phyloP scores from a whole-genome alignment of 2,329 filamentous ascomycete species.

The Capronia epimyces region DNA sequence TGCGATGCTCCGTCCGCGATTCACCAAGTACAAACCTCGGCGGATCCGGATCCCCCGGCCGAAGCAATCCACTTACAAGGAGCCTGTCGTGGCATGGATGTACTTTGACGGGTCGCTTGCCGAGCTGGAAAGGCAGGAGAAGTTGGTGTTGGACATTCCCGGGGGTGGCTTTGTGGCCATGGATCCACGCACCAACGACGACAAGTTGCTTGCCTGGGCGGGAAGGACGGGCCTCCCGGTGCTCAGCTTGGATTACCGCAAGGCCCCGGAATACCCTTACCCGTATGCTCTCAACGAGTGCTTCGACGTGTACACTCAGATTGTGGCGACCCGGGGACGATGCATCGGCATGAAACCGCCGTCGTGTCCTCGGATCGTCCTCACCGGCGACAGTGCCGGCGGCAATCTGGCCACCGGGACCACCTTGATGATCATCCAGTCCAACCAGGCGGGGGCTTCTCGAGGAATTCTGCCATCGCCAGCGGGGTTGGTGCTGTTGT shows the following conservation, averaged over 20 bases:
- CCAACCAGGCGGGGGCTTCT: slow-evolving; percentile 41
- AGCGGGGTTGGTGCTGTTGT: slow-evolving; percentile 76
- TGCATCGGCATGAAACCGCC: slow-evolving; percentile 70
- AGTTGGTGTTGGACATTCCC: slow-evolving; percentile 80
- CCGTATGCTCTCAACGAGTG: slow-evolving; percentile 83
- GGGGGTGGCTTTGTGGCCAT: slow-evolving; percentile 96
- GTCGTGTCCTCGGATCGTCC: slow-evolving; percentile 60
- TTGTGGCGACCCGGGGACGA: slow-evolving; percentile 65
- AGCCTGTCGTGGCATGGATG: slow-evolving; percentile 79
- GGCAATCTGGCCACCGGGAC: slow-evolving; percentile 75
- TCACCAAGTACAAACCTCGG: slow-evolving; percentile 75
- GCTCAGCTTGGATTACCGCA: slow-evolving; percentile 83
- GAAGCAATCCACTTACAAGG: slow-evolving; percentile 69
- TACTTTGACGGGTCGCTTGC: slow-evolving; percentile 87
- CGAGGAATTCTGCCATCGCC: slow-evolving; percentile 63
- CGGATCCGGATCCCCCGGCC: slow-evolving; percentile 81
- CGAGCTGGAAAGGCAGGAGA: slow-evolving; percentile 68
- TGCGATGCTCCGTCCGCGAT: slow-evolving; percentile 66
- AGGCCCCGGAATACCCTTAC: slow-evolving; percentile 78
- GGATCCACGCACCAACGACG: slow-evolving; percentile 89
- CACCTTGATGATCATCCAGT: slow-evolving; percentile 84
- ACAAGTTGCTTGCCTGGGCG: slow-evolving; percentile 89
- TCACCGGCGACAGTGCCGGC: slow-evolving; percentile 76
- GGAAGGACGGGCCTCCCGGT: slow-evolving; percentile 82
- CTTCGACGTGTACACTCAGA: slow-evolving; percentile 74